Evolutionary conservation across 1,139 yeast species (phyloP), one percentile per base, ranked within the genome.

Genomic region (Zygosaccharomyces sapae): DNA sequence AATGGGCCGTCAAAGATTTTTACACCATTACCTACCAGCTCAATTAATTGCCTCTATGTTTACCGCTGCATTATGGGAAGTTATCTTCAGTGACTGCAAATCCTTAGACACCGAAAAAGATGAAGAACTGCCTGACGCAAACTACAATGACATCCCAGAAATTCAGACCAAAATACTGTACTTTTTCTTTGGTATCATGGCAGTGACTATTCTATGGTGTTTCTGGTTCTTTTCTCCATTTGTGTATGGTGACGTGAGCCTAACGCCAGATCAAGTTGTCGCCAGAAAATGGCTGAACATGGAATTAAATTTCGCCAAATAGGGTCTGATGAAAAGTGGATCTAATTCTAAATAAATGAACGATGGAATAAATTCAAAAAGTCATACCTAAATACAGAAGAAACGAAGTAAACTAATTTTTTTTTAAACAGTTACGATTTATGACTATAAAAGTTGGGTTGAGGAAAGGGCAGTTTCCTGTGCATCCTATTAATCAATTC

Each of bases 21-120:
- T 89, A 66, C 98, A 92, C 66, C 98, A 92, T 68, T 92, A 92
- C 67, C 72, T 92, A 58, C 98, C 99, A 33, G 98, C 98, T 0
- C 98, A 94, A 66, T 73, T 92, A 63, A 77, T 88, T 54, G 96
- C 95, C 6, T 90, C 95, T 0, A 68, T 89, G 57, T 79, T 90
- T 52, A 71, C 92, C 10, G 97, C 95, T 22, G 90, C 86, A 0
- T 71, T 89, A 52, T 75, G 86, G 52, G 98, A 94, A 66, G 81
- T 88, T 58, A 67, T 88, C 38, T 76, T 85, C 61, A 82, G 94
- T 20, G 83, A 81, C 57, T 80, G 79, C 59, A 70, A 75, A 53
- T 59, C 65, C 16, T 47, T 63, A 22, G 62, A 58, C 29, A 45
- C 64, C 2, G 49, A 43, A 1, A 62, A 57, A 33, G 67, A 63